Base-by-base conservation (phyloP, 495 filamentous ascomycete genomes). In the Hypoxylon subgilvum region DNA sequence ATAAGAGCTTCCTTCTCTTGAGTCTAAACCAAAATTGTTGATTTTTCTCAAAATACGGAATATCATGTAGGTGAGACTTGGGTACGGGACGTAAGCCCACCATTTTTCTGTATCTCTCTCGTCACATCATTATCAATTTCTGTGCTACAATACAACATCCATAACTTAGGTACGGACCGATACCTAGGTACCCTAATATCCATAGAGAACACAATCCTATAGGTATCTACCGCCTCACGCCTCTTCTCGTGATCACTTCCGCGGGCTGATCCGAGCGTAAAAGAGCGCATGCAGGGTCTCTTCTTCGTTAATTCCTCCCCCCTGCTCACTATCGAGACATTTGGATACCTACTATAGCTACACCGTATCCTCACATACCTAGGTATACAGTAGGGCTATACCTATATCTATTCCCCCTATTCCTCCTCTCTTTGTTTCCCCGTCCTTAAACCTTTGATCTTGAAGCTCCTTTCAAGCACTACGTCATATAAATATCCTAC, bases 1-100 rank as follows among this genome's bases (percentile, higher is more conserved):
- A 64, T 64, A 64, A 64, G 61, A 64, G 61, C 61, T 64, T 64
- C 49, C 16, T 48, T 39, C n/a, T 52, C 16, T 55, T 45, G 23
- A 34, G 21, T 13, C n/a, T n/a, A n/a, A n/a, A 32, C 31, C 12
- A 43, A 53, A 57, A 49, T 57, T 49, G 21, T 13, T 25, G 6
- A 44, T 43, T 38, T 31, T 44, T 43, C 30, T 40, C 21, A 10
- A 35, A 2, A 42, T 14, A 2, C n/a, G n/a, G n/a, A n/a, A n/a
- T n/a, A n/a, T n/a, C n/a, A 60, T 60, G 36, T 12, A 49, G 22
- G 50, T n/a, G n/a, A n/a, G n/a, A n/a, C n/a, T n/a, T n/a, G n/a
- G n/a, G n/a, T n/a, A n/a, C n/a, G n/a, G n/a, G n/a, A n/a, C n/a
- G n/a, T 61, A 55, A 61, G 57, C 38, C 41, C 14, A 25, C 32